Percentiles rank a stretch among this genome's conserved stretches.
Conservation (phyloP, 2,329 filamentous ascomycete species). For the Stenocarpella maydis region DNA sequence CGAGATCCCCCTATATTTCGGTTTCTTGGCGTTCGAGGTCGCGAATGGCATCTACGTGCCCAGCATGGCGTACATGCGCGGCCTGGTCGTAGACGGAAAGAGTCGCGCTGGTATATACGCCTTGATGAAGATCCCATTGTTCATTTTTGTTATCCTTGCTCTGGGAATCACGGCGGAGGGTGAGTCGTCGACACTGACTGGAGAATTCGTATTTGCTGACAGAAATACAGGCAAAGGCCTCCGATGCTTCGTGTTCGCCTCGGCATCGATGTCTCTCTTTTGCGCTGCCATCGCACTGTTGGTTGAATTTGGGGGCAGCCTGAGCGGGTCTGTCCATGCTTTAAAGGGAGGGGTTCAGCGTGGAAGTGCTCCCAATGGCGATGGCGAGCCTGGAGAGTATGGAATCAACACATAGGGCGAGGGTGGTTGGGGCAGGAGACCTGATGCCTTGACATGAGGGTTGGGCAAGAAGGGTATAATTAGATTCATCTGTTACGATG, state of each 20-base stretch:
- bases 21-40: constrained; percentile 44
- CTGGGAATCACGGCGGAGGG: constrained; percentile 35
- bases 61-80: constrained; percentile 44
- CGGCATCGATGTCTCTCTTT: constrained; percentile 28
- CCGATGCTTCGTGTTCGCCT: constrained; percentile 29
- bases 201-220: background rate
- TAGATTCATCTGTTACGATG: background rate
- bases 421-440: background rate
- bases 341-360: background rate
- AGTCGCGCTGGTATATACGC: constrained; percentile 44
- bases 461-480: constrained; percentile 11
- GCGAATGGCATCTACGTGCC: constrained; percentile 47
- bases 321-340: background rate
- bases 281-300: constrained; percentile 23
- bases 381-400: background rate
- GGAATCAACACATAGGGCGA: background rate
- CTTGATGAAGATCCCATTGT: constrained; percentile 38
- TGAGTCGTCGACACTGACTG: background rate
- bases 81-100: constrained; percentile 42
- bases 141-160: constrained; percentile 37
- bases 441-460: background rate
- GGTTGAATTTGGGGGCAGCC: constrained; percentile 20
- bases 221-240: constrained; percentile 24
- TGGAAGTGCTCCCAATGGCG: background rate
- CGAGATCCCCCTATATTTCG: constrained; percentile 40